Evolutionary conservation across 2,329 filamentous ascomycete species (phyloP).

Genomic region (Triangularia verruculosa): DNA sequence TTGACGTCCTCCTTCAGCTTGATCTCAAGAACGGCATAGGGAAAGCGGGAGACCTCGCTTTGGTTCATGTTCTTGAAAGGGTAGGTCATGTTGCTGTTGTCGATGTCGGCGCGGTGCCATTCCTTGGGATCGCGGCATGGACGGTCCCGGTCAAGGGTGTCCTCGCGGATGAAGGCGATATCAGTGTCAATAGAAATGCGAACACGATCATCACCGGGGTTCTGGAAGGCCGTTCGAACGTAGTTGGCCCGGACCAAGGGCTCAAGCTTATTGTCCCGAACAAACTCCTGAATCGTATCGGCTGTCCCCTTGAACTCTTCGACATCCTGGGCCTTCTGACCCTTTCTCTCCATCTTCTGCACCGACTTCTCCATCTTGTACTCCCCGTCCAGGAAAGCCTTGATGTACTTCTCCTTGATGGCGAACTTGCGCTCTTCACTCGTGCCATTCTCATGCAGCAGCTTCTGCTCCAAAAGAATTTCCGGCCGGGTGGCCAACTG

Average conservation of each 20-base stretch:
- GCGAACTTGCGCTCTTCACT: slow-evolving; percentile 77
- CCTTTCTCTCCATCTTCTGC: slow-evolving; percentile 78
- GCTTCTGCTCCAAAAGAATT: slow-evolving; percentile 87
- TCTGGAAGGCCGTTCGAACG: slow-evolving; percentile 91
- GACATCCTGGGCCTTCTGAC: slow-evolving; percentile 63
- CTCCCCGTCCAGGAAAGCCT: slow-evolving; percentile 78
- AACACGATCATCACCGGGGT: slow-evolving; percentile 84
- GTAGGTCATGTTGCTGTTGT: slow-evolving; percentile 76
- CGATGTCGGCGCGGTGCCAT: slow-evolving; percentile 92
- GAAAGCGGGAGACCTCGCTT: slow-evolving; percentile 87
- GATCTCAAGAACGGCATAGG: slow-evolving; percentile 87
- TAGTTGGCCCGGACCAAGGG: slow-evolving; percentile 91
- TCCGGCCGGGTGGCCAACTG: slow-evolving; percentile 75
- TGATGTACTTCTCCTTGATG: slow-evolving; percentile 93
- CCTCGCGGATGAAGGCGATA: slow-evolving; percentile 79
- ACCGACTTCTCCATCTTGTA: slow-evolving; percentile 92
- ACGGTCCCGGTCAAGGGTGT: slow-evolving; percentile 73
- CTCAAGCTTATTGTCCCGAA: slow-evolving; percentile 72
- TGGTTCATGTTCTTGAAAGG: slow-evolving; percentile 86
- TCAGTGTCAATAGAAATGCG: slow-evolving; percentile 92
- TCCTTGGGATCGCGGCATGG: slow-evolving; percentile 83
- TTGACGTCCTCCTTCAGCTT: slow-evolving; percentile 69
- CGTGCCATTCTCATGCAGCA: slow-evolving; percentile 68
- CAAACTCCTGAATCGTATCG: slow-evolving; percentile 73
- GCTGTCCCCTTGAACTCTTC: slow-evolving; percentile 70